phyloP scores from a whole-genome alignment of 805 yeast species.

The Wickerhamomyces bovis region DNA sequence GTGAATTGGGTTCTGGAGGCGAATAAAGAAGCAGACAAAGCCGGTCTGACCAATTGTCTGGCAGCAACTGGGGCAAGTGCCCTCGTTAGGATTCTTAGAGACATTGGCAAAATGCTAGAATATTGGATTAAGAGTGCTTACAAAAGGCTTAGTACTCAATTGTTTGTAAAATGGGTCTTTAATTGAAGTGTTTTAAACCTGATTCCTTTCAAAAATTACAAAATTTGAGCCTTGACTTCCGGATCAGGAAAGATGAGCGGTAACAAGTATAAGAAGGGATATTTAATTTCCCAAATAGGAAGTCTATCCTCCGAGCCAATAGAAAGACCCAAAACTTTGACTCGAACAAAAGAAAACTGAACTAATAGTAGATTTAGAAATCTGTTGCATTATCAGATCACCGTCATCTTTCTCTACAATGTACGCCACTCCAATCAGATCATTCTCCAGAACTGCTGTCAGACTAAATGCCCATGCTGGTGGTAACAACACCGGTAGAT shows the following conservation, averaged over 20 bases:
- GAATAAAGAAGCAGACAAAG: constrained; percentile 1
- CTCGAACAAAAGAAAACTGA: neutral
- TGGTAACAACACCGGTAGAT: constrained; percentile 13
- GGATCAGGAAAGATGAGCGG: constrained; percentile 4
- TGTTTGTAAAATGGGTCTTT: too few relatives aligned
- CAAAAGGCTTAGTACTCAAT: too few relatives aligned
- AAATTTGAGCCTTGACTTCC: constrained; percentile 1
- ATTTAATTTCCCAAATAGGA: constrained; percentile 7
- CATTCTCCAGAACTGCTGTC: constrained; percentile 22
- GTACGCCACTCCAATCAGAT: constrained; percentile 23
- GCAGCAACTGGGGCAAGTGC: neutral
- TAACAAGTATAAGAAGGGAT: neutral
- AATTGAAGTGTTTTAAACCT: too few relatives aligned
- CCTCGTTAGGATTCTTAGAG: constrained; percentile 1
- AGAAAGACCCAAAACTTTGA: constrained; percentile 1
- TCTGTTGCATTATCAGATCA: neutral
- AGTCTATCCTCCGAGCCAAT: constrained; percentile 13
- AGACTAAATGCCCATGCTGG: constrained; percentile 19
- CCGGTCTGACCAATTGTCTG: constrained; percentile 1
- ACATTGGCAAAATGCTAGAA: neutral
- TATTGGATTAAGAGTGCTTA: too few relatives aligned
- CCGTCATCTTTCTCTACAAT: constrained; percentile 7
- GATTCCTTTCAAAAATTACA: neutral
- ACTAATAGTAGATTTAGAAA: too few relatives aligned
- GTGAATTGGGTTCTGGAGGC: neutral